A percentile compares a stretch with the other conserved stretches of the same genome.
These are phyloP conservation scores for Sphaceloma murrayae DNA, from an alignment of 2,329 filamentous ascomycete genomes.

Conservation along the genomic window DNA sequence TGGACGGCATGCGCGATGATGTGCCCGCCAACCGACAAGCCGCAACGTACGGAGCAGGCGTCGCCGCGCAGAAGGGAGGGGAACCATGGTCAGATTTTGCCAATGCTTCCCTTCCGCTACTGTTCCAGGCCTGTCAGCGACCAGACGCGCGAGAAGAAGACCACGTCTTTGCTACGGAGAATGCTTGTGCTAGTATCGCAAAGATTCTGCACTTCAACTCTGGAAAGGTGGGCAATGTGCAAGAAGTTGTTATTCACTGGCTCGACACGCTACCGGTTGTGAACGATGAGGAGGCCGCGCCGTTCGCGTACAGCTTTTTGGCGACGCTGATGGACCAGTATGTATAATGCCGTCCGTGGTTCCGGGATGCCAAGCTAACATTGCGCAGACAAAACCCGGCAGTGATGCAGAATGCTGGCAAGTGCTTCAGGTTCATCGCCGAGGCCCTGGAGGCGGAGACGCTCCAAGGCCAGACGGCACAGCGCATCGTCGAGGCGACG, in stretches of 20 bases:
- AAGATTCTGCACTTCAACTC: conserved; percentile 92
- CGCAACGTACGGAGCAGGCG: conserved; percentile 89
- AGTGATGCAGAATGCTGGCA: conserved; percentile 65
- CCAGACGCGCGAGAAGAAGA: conserved; percentile 80
- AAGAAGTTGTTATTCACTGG: conserved; percentile 75
- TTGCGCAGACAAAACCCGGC: conserved; percentile 66
- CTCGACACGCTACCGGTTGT: conserved; percentile 80
- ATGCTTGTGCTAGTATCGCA: conserved; percentile 89
- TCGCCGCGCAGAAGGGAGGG: conserved; percentile 88
- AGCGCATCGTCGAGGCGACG: conserved; percentile 64
- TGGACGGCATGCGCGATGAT: conserved; percentile 74
- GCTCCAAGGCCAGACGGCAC: conserved; percentile 72
- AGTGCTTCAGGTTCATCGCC: conserved; percentile 75
- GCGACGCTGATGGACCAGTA: conserved; percentile 89
- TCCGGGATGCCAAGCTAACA: too few species aligned
- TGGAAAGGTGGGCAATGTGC: conserved; percentile 62
- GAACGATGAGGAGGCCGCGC: conserved; percentile 94
- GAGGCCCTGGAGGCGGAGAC: conserved; percentile 87
- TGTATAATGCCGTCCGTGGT: conserved; percentile 38
- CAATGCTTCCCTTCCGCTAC: conserved; percentile 63
- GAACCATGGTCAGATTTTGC: conserved; percentile 80
- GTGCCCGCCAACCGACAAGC: conserved; percentile 91
- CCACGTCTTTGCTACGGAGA: conserved; percentile 94
- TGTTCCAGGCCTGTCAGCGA: conserved; percentile 77
- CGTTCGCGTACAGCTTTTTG: conserved; percentile 89